These are phyloP conservation scores for Lactarius deliciosus DNA, from an alignment of 768 basidiomycete genomes.

Conservation along the genomic window DNA sequence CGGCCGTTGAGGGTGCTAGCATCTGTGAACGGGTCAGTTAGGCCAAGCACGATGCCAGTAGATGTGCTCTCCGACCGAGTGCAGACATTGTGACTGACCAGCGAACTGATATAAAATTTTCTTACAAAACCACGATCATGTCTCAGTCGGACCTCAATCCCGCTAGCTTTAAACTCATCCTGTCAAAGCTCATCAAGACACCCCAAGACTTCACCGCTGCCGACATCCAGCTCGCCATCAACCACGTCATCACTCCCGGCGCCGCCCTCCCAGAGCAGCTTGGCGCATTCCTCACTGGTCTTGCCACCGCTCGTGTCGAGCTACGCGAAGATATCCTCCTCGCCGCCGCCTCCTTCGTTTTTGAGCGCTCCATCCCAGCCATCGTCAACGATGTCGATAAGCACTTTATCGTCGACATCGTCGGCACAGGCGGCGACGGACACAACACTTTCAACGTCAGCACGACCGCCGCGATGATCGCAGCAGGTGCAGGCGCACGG, in stretches of 20 bases:
- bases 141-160: slow-evolving; percentile 31
- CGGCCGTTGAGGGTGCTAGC: slow-evolving; percentile 81
- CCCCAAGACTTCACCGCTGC: slow-evolving; percentile 79
- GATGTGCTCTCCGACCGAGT: slow-evolving; percentile 11
- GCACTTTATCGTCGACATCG: slow-evolving; percentile 77
- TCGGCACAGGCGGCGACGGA: slow-evolving; percentile 94
- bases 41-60: no score
- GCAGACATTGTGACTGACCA: background rate
- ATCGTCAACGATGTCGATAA: slow-evolving; percentile 54
- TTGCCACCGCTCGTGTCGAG: slow-evolving; percentile 80
- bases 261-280: slow-evolving; percentile 70
- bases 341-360: slow-evolving; percentile 73
- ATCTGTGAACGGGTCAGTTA: slow-evolving; percentile 42
- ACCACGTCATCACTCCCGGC: slow-evolving; percentile 69
- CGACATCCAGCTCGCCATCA: slow-evolving; percentile 71
- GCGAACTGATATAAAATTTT: background rate
- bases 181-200: slow-evolving; percentile 75
- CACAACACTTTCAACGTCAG: slow-evolving; percentile 97
- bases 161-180: slow-evolving; percentile 69
- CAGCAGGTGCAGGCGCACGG: slow-evolving; percentile 89
- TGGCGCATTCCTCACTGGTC: slow-evolving; percentile 85
- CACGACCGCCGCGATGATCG: slow-evolving; percentile 90
- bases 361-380: slow-evolving; percentile 64
- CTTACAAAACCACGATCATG: background rate
- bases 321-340: slow-evolving; percentile 72